phyloP scores from a whole-genome alignment of 306 rosid genomes.

The Prinsepia uniflora region DNA sequence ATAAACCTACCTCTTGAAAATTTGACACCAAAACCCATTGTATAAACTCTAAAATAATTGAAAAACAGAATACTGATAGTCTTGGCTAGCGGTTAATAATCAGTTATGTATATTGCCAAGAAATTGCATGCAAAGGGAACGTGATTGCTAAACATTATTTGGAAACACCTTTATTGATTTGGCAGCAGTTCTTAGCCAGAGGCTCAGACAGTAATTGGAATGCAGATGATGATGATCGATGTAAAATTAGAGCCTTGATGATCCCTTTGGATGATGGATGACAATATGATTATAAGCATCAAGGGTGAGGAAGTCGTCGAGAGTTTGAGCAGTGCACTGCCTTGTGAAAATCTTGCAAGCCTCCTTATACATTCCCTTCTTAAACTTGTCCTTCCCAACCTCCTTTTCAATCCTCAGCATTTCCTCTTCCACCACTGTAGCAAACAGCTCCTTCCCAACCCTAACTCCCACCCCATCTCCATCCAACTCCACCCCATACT shows the following conservation, averaged over 20 bases:
- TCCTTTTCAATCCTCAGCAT: constrained; percentile 74
- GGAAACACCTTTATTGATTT: neutral
- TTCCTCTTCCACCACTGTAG: constrained; percentile 84
- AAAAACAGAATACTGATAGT: no score
- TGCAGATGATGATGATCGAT: neutral
- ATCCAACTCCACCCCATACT: constrained; percentile 67
- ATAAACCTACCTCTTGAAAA: no score
- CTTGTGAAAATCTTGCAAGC: constrained; percentile 63
- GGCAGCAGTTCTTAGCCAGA: neutral
- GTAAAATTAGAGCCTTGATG: constrained; percentile 40
- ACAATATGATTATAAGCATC: constrained; percentile 67
- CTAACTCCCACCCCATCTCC: constrained; percentile 73
- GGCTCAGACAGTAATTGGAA: neutral
- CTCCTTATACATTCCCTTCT: constrained; percentile 62
- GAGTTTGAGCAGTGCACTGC: constrained; percentile 66
- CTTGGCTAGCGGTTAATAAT: no score
- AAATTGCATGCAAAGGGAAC: no score
- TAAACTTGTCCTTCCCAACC: constrained; percentile 69
- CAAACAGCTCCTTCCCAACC: constrained; percentile 62
- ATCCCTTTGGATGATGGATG: constrained; percentile 45
- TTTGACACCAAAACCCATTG: no score
- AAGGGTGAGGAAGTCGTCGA: constrained; percentile 82
- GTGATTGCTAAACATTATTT: neutral
- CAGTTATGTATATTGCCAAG: no score
- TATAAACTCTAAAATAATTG: no score